Conservation (phyloP, 2,329 filamentous ascomycete species). For the Penicillium sp. region DNA sequence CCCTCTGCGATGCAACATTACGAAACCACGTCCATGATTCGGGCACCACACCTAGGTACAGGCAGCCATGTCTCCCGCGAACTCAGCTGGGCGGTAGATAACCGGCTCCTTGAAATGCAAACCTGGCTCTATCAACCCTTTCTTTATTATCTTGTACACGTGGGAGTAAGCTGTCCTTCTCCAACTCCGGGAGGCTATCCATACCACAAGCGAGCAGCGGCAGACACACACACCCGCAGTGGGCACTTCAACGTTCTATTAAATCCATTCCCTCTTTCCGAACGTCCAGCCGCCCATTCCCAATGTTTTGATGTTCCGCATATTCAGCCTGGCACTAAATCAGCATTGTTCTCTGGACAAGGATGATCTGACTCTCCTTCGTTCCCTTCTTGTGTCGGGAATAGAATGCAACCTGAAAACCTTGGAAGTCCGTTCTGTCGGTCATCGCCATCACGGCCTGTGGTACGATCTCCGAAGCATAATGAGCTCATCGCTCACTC, state of each 20-base stretch:
- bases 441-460: slow-evolving; percentile 32
- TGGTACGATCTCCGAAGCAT: slow-evolving; percentile 28
- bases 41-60: background rate
- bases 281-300: background rate
- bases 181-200: background rate
- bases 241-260: background rate
- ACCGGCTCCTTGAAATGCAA: slow-evolving; percentile 28
- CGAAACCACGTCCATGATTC: slow-evolving; percentile 6
- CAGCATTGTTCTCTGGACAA: slow-evolving; percentile 1
- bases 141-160: slow-evolving; percentile 28
- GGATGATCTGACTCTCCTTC: slow-evolving; percentile 7
- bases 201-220: background rate
- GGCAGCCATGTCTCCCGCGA: slow-evolving; percentile 19
- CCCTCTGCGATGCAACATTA: slow-evolving; percentile 29
- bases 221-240: background rate
- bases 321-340: no score
- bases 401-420: slow-evolving; percentile 29
- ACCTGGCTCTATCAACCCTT: slow-evolving; percentile 34
- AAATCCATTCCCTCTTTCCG: background rate
- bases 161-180: background rate
- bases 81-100: slow-evolving; percentile 29
- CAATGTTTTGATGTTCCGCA: background rate
- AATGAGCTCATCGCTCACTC: slow-evolving; percentile 20
- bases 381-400: slow-evolving; percentile 21
- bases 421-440: slow-evolving; percentile 21